These are phyloP conservation scores for Ceratocystis variospora DNA, from an alignment of 2,329 filamentous ascomycete genomes.

Conservation along the genomic window DNA sequence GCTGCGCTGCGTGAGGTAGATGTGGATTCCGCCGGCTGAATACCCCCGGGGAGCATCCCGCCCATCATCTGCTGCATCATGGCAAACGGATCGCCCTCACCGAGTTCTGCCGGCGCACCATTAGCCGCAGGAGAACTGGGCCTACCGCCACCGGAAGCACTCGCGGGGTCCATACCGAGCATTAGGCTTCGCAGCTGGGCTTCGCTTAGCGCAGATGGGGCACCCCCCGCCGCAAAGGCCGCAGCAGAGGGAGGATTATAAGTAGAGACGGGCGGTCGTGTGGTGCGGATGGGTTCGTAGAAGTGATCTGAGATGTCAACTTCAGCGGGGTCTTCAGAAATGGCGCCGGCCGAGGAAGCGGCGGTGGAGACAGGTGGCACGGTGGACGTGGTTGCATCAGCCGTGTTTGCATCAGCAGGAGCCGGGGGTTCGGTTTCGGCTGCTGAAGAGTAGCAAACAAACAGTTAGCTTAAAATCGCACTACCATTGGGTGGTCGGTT, in stretches of 20 bases:
- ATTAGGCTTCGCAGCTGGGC: constrained; percentile 52
- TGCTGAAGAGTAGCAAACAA: neutral
- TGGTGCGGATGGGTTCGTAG: constrained; percentile 37
- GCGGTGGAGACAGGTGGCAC: constrained; percentile 23
- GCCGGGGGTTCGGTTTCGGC: neutral
- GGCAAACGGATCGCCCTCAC: constrained; percentile 25
- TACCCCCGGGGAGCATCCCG: constrained; percentile 32
- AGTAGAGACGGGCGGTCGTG: constrained; percentile 22
- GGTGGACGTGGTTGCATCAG: too few species aligned
- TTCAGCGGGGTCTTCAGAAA: constrained; percentile 52
- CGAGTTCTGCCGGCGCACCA: constrained; percentile 19
- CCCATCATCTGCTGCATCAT: constrained; percentile 59
- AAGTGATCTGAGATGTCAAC: constrained; percentile 67
- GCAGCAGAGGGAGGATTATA: constrained; percentile 25
- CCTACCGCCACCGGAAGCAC: constrained; percentile 22
- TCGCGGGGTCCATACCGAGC: constrained; percentile 38
- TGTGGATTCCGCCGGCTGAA: constrained; percentile 27
- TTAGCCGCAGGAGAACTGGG: constrained; percentile 1
- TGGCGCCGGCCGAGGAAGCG: constrained; percentile 23
- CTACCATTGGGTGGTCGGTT: too few species aligned
- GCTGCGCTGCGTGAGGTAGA: constrained; percentile 27
- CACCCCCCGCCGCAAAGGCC: constrained; percentile 21
- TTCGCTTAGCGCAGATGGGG: constrained; percentile 34
- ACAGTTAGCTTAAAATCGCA: too few species aligned
- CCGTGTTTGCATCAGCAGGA: constrained; percentile 14